Base-by-base conservation (phyloP, 2,329 filamentous ascomycete genomes). In the Penicillium psychrosexuale region DNA sequence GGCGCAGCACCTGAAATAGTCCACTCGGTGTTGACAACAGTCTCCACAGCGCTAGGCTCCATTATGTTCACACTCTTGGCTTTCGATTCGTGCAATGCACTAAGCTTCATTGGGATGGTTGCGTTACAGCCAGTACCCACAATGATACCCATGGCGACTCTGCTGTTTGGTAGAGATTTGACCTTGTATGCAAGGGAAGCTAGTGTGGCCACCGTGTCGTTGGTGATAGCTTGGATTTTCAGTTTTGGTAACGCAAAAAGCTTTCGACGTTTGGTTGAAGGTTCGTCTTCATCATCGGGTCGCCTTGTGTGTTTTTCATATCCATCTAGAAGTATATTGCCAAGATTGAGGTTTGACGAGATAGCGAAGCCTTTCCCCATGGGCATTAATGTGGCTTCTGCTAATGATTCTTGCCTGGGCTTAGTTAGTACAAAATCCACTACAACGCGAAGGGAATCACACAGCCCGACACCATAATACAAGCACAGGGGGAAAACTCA, bases 11-110 rank as follows among this genome's bases (percentile, higher is more conserved):
- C 89, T 27, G 86, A 86, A 63, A 94, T 91, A 48, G 87, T 89
- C 87, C 88, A 92, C 72, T 94, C 90, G 0, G 90, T 93, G 67
- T 93, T 93, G 59, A 93, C 84, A 5, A 90, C 83, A 13, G 91
- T 86, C 61, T 84, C 86, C n/a, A 82, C 76, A 7, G 87, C 79
- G 12, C 78, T 74, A 1, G 77, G 70, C 53, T 74, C 70, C 58
- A 73, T 74, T 13, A 74, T 79, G 15, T 78, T 78, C 34, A 83
- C 72, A 7, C 78, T 59, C 65, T 72, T 47, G 75, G 84, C 63
- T 69, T 93, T 93, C 53, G 78, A 81, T 8, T 81, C 76, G 58
- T 88, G 83, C 17, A 94, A 76, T 53, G 79, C 81, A 44, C 74
- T 80, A 47, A 88, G 74, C 61, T 80, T 83, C 69, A 94, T 81